Percentiles rank a stretch among this genome's conserved stretches.
These are phyloP conservation scores for Aaosphaeria pasadenensis DNA, from an alignment of 2,329 filamentous ascomycete species.

Conservation along the genomic window DNA sequence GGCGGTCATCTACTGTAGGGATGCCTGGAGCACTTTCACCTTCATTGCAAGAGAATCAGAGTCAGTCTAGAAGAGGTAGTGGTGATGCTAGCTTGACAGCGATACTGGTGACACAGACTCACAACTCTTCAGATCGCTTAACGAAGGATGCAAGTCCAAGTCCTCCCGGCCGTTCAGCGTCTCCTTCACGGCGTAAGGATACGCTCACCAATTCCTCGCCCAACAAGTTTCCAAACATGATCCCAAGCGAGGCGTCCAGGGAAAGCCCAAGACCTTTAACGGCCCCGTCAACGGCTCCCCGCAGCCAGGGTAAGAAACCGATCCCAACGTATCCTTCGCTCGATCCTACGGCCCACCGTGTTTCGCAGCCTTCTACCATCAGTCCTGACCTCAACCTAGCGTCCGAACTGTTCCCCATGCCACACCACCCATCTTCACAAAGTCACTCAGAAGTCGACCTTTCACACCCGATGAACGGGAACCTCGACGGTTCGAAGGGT, in stretches of 20 bases:
- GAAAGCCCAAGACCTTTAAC: constrained; percentile 30
- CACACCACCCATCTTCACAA: constrained; percentile 27
- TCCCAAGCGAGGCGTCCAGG: constrained; percentile 14
- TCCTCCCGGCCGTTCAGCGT: constrained; percentile 14
- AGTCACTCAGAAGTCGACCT: constrained; percentile 35
- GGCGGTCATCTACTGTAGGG: constrained; percentile 27
- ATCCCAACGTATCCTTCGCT: constrained; percentile 9
- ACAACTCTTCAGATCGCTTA: constrained; percentile 23
- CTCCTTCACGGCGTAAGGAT: constrained; percentile 24
- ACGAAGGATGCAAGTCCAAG: constrained; percentile 12
- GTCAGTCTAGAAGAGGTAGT: constrained; percentile 35
- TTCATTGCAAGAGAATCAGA: constrained; percentile 30
- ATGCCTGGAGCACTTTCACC: constrained; percentile 13
- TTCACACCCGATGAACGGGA: constrained; percentile 27
- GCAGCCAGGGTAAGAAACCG: constrained; percentile 30
- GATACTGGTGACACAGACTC: constrained; percentile 37
- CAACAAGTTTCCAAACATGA: constrained; percentile 8
- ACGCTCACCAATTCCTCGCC: constrained; percentile 23
- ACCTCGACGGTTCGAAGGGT: constrained; percentile 27
- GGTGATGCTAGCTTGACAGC: constrained; percentile 39
- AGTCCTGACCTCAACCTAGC: constrained; percentile 18
- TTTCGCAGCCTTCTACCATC: constrained; percentile 8
- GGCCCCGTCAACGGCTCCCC: constrained; percentile 32
- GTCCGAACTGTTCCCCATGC: constrained; percentile 27
- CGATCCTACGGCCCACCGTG: constrained; percentile 1